Percentiles rank a stretch among this genome's conserved stretches.
Conservation (phyloP, 805 yeast genomes). For the Metschnikowia drakensbergensis region DNA sequence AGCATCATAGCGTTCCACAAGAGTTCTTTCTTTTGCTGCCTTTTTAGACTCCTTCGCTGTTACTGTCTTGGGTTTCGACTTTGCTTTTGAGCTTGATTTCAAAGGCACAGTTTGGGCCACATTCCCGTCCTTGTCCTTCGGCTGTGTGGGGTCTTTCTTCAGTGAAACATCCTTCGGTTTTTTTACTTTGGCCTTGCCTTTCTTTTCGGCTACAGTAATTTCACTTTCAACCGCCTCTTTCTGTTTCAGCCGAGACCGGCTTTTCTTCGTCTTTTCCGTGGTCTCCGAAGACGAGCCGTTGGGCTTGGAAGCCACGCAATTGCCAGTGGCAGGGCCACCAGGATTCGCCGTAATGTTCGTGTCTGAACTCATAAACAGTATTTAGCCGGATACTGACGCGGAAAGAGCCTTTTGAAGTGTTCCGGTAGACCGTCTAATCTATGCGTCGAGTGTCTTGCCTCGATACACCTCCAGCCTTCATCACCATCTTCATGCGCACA, state of each 20-base stretch:
- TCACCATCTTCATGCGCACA: constrained; percentile 3
- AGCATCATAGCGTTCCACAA: neutral
- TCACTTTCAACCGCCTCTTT: neutral
- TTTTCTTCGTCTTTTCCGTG: constrained; percentile 1
- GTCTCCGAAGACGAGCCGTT: neutral
- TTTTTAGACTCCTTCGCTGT: neutral
- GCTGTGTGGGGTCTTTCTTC: constrained; percentile 1
- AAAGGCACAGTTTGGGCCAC: neutral
- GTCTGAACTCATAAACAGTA: neutral
- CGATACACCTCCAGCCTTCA: neutral
- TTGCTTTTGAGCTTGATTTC: neutral
- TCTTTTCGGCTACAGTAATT: neutral
- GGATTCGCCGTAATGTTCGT: neutral
- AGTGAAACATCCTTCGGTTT: neutral
- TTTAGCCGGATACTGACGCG: neutral
- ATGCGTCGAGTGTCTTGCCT: neutral
- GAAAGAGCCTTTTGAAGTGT: neutral
- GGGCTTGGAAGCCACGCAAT: neutral
- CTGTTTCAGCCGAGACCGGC: neutral
- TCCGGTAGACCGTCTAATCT: neutral
- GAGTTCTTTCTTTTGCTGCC: neutral
- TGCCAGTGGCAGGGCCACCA: neutral
- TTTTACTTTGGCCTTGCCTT: neutral
- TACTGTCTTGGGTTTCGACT: neutral
- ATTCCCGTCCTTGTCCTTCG: neutral